phyloP scores from a whole-genome alignment of 176 grass and related monocot species.

The Stipa capillata region DNA sequence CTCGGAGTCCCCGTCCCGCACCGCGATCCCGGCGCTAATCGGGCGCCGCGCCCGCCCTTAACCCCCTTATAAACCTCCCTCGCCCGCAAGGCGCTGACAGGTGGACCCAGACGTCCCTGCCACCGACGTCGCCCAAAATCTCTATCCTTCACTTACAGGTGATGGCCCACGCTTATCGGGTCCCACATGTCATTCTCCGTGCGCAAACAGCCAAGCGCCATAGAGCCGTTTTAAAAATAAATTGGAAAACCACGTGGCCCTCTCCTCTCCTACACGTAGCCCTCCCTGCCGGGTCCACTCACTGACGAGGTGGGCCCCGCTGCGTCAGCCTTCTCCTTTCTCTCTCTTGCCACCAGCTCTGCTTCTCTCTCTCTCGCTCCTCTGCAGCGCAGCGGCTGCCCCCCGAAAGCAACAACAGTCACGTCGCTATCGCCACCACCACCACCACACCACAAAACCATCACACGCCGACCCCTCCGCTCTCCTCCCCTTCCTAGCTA shows the following conservation, averaged over 20 bases:
- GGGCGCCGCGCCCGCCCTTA: not conserved
- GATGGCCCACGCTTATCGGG: fast-evolving
- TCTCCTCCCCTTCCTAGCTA: not conserved
- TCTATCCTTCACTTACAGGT: no score
- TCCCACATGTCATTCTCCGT: not conserved
- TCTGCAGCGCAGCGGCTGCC: conserved; percentile 21
- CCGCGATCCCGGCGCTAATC: not conserved
- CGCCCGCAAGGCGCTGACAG: no score
- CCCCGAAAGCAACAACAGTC: conserved; percentile 71
- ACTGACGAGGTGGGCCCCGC: not conserved
- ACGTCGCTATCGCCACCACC: conserved; percentile 89
- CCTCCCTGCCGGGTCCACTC: not conserved
- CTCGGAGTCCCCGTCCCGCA: not conserved
- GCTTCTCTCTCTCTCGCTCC: not conserved
- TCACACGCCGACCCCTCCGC: conserved; percentile 13
- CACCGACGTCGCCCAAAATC: no score
- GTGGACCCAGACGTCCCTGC: no score
- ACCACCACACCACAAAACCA: conserved; percentile 13
- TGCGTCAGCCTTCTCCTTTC: conserved; percentile 22
- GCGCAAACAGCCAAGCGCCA: not conserved
- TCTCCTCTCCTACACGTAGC: conserved; percentile 13
- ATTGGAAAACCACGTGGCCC: not conserved
- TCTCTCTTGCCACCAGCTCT: not conserved
- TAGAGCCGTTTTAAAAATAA: not conserved
- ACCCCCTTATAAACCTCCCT: not conserved